These are phyloP conservation scores for Hysterangium stoloniferum DNA, from an alignment of 768 basidiomycete species.

Conservation along the genomic window DNA sequence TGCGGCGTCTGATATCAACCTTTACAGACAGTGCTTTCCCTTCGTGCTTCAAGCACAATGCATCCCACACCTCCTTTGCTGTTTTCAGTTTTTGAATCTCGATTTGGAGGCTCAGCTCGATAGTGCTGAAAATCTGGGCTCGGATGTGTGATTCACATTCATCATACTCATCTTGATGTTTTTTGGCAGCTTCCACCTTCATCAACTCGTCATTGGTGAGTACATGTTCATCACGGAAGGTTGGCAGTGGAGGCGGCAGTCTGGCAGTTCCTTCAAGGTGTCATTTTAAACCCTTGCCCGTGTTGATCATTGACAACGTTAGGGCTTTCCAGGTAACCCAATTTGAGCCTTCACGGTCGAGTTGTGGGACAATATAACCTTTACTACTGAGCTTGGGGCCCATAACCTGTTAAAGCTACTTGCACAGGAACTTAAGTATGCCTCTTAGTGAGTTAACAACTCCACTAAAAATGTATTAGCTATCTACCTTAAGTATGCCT, in stretches of 20 bases:
- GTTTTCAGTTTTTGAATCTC: too few species aligned
- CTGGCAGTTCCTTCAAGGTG: conserved; percentile 8
- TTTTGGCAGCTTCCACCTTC: too few species aligned
- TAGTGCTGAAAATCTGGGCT: conserved; percentile 7
- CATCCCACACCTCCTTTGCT: too few species aligned
- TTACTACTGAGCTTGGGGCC: conserved; percentile 9
- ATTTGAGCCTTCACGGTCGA: not conserved
- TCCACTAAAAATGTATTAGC: too few species aligned
- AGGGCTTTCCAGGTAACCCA: not conserved
- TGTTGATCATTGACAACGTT: conserved; percentile 1
- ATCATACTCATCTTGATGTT: too few species aligned
- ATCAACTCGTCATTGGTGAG: too few species aligned
- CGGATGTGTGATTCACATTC: not conserved
- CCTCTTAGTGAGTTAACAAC: too few species aligned
- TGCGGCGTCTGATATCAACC: conserved; percentile 3
- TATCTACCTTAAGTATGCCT: too few species aligned
- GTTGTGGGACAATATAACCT: not conserved
- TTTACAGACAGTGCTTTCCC: conserved; percentile 12
- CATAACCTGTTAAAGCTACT: conserved; percentile 13
- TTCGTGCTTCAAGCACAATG: conserved; percentile 6
- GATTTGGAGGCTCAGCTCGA: too few species aligned
- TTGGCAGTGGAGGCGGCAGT: not conserved
- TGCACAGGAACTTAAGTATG: not conserved
- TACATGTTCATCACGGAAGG: not conserved
- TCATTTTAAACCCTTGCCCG: too few species aligned